Percentiles rank a stretch among this genome's conserved stretches.
Conservation (phyloP, 257 asterid species). For the Solanum clarkiae region DNA sequence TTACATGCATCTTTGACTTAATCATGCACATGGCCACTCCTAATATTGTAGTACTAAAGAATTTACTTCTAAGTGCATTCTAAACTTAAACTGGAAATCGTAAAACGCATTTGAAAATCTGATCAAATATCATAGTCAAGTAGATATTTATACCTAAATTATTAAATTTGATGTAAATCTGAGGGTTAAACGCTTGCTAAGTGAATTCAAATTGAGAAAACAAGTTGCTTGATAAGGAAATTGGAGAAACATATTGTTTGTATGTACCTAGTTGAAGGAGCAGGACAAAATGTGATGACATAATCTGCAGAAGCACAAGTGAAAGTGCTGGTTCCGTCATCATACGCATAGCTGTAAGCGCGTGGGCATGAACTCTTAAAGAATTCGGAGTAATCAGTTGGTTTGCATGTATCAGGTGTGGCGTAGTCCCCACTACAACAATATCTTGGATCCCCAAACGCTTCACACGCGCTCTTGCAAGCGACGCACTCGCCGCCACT, state of each 20-base stretch:
- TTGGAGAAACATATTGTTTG: not conserved
- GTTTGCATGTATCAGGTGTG: constrained; percentile 27
- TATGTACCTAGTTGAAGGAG: constrained; percentile 22
- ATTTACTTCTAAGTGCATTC: not conserved
- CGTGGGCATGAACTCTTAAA: constrained; percentile 36
- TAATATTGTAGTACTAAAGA: not conserved
- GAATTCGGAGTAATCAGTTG: constrained; percentile 13
- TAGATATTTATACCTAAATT: no score
- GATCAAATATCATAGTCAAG: no score
- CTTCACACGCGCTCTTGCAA: constrained; percentile 53
- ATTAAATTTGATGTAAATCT: no score
- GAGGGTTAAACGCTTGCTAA: not conserved
- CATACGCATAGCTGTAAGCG: constrained; percentile 43
- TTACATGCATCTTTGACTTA: not conserved
- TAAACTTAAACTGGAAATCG: not conserved
- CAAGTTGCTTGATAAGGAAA: not conserved
- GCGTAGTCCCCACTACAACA: constrained; percentile 29
- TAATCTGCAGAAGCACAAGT: constrained; percentile 36
- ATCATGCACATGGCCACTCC: not conserved
- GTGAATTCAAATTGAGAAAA: not conserved
- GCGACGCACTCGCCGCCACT: constrained; percentile 23
- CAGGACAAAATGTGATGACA: constrained; percentile 29
- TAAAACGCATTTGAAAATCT: no score
- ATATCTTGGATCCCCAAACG: constrained; percentile 13
- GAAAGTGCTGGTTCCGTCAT: constrained; percentile 33